phyloP scores from a whole-genome alignment of 2,329 filamentous ascomycete species.

The Venturia asperata region DNA sequence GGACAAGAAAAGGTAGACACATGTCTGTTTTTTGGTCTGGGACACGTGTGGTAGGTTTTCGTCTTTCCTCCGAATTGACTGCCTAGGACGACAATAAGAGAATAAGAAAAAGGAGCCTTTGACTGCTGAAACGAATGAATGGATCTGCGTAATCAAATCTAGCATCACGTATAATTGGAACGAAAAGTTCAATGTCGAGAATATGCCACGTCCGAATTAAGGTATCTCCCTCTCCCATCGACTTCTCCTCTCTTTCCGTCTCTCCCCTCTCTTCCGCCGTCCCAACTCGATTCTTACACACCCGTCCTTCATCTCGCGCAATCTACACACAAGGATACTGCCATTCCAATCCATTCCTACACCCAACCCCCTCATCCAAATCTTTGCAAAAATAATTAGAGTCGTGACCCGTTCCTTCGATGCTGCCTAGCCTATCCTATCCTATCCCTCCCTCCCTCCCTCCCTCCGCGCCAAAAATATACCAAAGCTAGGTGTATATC shows the following conservation, averaged over 20 bases:
- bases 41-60: too few species aligned
- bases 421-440: too few species aligned
- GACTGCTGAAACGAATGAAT: too few species aligned
- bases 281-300: background rate
- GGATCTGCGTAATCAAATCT: too few species aligned
- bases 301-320: background rate
- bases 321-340: background rate
- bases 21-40: too few species aligned
- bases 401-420: background rate
- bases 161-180: background rate
- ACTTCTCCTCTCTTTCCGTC: too few species aligned
- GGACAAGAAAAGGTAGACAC: too few species aligned
- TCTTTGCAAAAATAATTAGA: background rate
- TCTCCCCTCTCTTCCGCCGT: background rate
- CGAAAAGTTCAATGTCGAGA: background rate
- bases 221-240: background rate
- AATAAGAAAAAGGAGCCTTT: too few species aligned
- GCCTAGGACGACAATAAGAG: too few species aligned
- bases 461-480: background rate
- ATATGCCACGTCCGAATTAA: background rate
- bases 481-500: background rate
- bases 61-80: too few species aligned
- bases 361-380: background rate
- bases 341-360: background rate
- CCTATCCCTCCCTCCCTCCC: background rate